phyloP scores from a whole-genome alignment of 208 protist species.

The Sergeia podlipaevii region DNA sequence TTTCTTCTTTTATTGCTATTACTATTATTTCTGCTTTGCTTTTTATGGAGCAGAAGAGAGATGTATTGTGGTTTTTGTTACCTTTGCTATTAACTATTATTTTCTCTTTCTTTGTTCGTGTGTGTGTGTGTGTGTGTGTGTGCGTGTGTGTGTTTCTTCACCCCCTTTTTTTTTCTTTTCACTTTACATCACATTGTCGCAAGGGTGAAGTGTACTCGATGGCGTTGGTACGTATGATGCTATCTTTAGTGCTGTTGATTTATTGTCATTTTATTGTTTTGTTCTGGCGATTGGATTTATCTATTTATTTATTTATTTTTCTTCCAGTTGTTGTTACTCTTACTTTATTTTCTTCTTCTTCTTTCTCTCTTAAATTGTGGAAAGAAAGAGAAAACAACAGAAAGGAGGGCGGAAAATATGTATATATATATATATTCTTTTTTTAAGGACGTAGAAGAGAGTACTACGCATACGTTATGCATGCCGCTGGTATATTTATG shows the following conservation, averaged over 20 bases:
- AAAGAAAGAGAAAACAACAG: constrained; percentile 8
- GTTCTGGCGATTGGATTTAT: constrained; percentile 1
- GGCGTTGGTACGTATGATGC: too few species aligned
- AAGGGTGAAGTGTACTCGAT: neutral
- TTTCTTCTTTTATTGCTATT: neutral
- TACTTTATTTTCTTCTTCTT: constrained; percentile 6
- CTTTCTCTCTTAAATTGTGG: neutral
- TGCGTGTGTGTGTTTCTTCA: neutral
- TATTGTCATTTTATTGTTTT: constrained; percentile 4
- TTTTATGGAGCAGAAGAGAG: too few species aligned
- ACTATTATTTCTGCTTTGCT: neutral
- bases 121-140: constrained; percentile 1
- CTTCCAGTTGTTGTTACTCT: too few species aligned
- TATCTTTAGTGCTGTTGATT: neutral
- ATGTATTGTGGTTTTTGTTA: neutral
- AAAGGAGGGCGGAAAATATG: neutral
- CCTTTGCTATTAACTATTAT: neutral
- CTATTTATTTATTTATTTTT: constrained; percentile 6
- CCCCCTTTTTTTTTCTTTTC: constrained; percentile 9
- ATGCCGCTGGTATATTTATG: neutral
- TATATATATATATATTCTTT: neutral
- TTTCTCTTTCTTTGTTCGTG: neutral
- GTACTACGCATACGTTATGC: too few species aligned
- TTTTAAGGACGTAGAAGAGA: too few species aligned
- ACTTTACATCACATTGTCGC: neutral